These are phyloP conservation scores for Diaporthe capsici DNA, from an alignment of 2,329 filamentous ascomycete genomes.

Conservation along the genomic window DNA sequence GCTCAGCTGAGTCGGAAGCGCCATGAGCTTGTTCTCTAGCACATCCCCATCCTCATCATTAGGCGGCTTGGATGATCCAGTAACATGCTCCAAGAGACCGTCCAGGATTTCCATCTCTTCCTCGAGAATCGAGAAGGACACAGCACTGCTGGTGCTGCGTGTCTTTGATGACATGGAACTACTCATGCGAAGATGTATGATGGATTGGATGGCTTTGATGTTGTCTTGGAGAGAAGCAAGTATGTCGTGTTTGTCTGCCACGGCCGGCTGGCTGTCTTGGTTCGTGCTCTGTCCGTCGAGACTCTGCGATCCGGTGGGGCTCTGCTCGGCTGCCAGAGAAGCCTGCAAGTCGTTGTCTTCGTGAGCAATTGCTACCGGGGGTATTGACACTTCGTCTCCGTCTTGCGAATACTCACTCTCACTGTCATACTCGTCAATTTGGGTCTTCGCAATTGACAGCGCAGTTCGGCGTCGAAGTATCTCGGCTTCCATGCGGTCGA, in stretches of 20 bases:
- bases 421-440: neutral
- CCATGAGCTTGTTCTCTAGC: neutral
- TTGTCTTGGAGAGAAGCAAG: neutral
- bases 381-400: neutral
- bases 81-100: neutral
- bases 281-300: neutral
- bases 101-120: constrained; percentile 9
- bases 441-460: neutral
- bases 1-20: neutral
- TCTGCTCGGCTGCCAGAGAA: no score
- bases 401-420: neutral
- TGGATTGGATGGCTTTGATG: constrained; percentile 2
- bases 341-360: no score
- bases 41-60: neutral
- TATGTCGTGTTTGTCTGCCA: neutral
- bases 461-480: neutral
- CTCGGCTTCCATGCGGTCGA: neutral
- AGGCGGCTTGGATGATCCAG: neutral
- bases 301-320: fast-evolving
- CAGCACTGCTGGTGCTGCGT: constrained; percentile 2
- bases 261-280: neutral
- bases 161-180: neutral
- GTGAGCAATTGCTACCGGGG: neutral
- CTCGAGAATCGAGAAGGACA: neutral
- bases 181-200: neutral